These are phyloP conservation scores for Zygoascus biomembranicola DNA, from an alignment of 805 yeast genomes.

Conservation along the genomic window DNA sequence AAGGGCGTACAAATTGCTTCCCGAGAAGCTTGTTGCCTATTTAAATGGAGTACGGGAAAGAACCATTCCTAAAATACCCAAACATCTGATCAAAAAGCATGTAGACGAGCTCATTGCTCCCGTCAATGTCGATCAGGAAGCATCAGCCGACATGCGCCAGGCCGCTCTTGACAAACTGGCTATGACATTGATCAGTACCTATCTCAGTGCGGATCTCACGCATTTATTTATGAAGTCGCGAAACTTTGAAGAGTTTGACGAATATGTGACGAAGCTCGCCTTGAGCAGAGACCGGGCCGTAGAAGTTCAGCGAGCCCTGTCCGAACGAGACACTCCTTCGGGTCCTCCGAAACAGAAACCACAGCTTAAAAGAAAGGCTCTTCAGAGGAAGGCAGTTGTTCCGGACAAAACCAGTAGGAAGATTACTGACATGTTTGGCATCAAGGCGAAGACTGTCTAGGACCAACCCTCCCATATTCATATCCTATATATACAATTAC, in stretches of 20 bases:
- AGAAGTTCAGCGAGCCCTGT: slow-evolving; percentile 13
- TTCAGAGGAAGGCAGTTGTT: slow-evolving; percentile 11
- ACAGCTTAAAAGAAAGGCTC: slow-evolving; percentile 5
- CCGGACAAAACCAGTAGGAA: slow-evolving; percentile 21
- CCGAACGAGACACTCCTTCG: slow-evolving; percentile 3
- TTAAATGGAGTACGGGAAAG: slow-evolving; percentile 13
- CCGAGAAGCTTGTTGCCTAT: slow-evolving; percentile 13
- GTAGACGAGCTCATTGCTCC: slow-evolving; percentile 15
- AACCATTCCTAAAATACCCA: slow-evolving; percentile 16
- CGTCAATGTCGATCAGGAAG: slow-evolving; percentile 10
- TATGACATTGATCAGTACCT: slow-evolving; percentile 9
- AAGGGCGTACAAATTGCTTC: slow-evolving; percentile 3
- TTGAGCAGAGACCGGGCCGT: slow-evolving; percentile 13
- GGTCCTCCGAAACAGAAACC: background rate
- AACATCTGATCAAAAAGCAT: slow-evolving; percentile 8
- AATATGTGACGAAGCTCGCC: slow-evolving; percentile 13
- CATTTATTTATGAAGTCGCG: slow-evolving; percentile 6
- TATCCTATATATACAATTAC: background rate
- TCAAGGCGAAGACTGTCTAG: background rate
- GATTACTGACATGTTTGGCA: slow-evolving; percentile 26
- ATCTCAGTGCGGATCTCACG: slow-evolving; percentile 9
- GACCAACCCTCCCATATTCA: too few relatives aligned
- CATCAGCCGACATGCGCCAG: slow-evolving; percentile 12
- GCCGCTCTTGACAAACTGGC: slow-evolving; percentile 16
- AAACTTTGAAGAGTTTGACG: slow-evolving; percentile 19